A percentile compares a stretch with the other conserved stretches of the same genome.
Evolutionary conservation across 441 rosid genomes (phyloP).

Genomic region (Manihot esculenta): DNA sequence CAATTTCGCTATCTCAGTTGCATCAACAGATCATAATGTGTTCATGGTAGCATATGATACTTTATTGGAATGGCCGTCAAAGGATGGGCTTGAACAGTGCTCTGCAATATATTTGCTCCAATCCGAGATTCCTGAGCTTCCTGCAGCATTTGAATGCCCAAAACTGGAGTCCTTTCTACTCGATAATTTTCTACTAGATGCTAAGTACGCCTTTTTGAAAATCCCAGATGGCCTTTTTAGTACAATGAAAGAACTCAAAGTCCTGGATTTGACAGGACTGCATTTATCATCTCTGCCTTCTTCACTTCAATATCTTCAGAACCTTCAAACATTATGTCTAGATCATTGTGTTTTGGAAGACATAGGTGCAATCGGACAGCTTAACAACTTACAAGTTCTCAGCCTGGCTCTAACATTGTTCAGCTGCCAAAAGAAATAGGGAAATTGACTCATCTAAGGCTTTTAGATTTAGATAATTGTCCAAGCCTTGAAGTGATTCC

Average conservation of each 20-base stretch:
- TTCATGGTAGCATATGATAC: not conserved
- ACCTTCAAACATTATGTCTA: constrained; percentile 27
- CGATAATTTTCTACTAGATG: not conserved
- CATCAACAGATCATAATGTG: constrained; percentile 2
- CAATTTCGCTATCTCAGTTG: constrained; percentile 12
- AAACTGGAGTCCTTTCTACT: constrained; percentile 1
- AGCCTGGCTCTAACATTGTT: not conserved
- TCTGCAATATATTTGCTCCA: not conserved
- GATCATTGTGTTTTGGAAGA: not conserved
- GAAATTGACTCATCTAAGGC: not conserved
- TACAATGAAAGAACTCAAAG: constrained; percentile 11
- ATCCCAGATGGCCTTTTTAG: constrained; percentile 14
- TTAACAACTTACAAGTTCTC: constrained; percentile 27
- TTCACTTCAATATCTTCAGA: constrained; percentile 13
- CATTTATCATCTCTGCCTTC: constrained; percentile 9
- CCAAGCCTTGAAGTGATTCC: constrained; percentile 5
- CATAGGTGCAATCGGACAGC: constrained; percentile 5
- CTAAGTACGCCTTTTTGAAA: not conserved
- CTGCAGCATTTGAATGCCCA: constrained; percentile 6
- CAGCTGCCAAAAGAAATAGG: constrained; percentile 19
- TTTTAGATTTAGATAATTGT: constrained; percentile 16
- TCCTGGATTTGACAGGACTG: not conserved
- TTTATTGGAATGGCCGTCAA: constrained; percentile 10
- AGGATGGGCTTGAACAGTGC: not conserved
- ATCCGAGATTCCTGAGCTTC: not conserved